Evolutionary conservation across 306 rosid genomes (phyloP).

Genomic region (Malus fusca): DNA sequence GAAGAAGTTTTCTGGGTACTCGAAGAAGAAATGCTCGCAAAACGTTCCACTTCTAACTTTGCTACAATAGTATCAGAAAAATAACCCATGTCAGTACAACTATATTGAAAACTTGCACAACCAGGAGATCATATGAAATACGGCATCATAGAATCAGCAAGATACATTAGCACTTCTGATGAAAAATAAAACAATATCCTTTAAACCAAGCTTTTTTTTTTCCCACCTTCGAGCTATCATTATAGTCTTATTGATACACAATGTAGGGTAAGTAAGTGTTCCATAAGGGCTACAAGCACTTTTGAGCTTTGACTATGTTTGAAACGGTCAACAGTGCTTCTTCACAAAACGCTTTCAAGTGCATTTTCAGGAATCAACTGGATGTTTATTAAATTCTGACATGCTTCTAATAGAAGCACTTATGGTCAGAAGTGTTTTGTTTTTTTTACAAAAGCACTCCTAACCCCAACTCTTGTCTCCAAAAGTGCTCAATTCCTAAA

Average conservation of each 20-base stretch:
- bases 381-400: background rate
- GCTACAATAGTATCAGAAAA: conserved; percentile 34
- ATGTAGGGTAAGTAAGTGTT: background rate
- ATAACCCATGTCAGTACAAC: background rate
- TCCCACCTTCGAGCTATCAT: background rate
- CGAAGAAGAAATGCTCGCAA: conserved; percentile 78
- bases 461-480: background rate
- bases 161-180: background rate
- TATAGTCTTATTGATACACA: background rate
- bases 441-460: background rate
- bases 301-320: background rate
- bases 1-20: conserved; percentile 53
- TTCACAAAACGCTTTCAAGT: background rate
- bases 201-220: background rate
- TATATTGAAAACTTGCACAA: background rate
- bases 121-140: background rate
- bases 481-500: background rate
- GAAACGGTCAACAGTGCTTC: background rate
- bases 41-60: conserved; percentile 32
- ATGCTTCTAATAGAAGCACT: background rate
- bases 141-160: background rate
- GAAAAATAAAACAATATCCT: background rate
- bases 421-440: background rate
- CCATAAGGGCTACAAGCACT: background rate
- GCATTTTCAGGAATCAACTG: background rate